Evolutionary conservation across 805 yeast species (phyloP).

Genomic region (Starmerella apis): DNA sequence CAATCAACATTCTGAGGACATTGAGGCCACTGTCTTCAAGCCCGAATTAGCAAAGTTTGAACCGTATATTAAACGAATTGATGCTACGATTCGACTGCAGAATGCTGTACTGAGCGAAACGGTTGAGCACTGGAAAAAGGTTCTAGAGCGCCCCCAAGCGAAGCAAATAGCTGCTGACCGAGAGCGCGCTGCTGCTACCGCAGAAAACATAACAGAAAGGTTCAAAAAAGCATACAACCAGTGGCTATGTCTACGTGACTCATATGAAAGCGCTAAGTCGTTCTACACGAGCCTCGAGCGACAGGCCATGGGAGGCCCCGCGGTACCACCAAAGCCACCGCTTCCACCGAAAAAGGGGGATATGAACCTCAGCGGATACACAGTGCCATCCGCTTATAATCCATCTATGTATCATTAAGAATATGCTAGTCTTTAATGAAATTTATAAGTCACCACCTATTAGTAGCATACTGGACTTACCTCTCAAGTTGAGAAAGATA

Average conservation of each 20-base stretch:
- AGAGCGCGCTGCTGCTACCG: conserved; percentile 30
- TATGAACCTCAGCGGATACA: conserved; percentile 20
- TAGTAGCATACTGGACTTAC: too few species aligned
- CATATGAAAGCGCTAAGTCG: conserved; percentile 48
- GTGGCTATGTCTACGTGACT: conserved; percentile 51
- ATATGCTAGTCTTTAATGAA: too few species aligned
- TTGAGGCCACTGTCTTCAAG: conserved; percentile 50
- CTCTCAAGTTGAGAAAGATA: too few species aligned
- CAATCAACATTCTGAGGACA: conserved; percentile 42
- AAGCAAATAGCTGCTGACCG: conserved; percentile 33
- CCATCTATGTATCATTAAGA: conserved; percentile 21
- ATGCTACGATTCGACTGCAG: conserved; percentile 59
- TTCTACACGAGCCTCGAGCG: conserved; percentile 49
- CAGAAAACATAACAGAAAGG: conserved; percentile 34
- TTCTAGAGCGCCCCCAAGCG: conserved; percentile 39
- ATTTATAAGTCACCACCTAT: too few species aligned
- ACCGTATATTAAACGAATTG: conserved; percentile 55
- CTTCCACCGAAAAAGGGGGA: conserved; percentile 10
- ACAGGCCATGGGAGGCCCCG: conserved; percentile 27
- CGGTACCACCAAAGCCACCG: conserved; percentile 25
- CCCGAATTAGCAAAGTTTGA: conserved; percentile 68
- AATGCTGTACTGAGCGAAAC: conserved; percentile 39
- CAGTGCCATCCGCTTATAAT: conserved; percentile 23
- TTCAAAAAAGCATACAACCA: conserved; percentile 42
- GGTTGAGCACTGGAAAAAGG: conserved; percentile 40